Conservation (phyloP, 192 early-diverging fungal genomes). For the Lobulomyces angularis region DNA sequence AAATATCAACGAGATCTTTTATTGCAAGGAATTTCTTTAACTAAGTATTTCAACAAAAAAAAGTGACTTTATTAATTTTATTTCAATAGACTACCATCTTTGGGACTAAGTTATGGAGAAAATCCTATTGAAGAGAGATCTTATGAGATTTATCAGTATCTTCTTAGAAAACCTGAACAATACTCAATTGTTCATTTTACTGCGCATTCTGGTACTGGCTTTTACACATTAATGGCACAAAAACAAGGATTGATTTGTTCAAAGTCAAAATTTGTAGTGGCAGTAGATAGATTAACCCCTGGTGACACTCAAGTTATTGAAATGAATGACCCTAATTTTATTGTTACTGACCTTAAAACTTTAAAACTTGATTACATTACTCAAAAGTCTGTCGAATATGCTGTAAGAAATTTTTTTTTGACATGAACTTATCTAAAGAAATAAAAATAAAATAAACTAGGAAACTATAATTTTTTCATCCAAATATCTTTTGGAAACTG, state of each 20-base stretch:
- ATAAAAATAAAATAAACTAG: conserved; percentile 11
- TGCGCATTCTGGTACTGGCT: conserved; percentile 10
- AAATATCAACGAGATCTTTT: conserved; percentile 2
- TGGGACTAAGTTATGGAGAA: conserved; percentile 12
- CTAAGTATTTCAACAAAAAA: conserved; percentile 7
- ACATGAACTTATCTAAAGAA: not conserved
- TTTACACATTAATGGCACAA: conserved; percentile 21
- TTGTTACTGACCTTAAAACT: conserved; percentile 8
- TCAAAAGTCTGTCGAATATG: conserved; percentile 16
- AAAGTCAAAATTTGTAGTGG: conserved; percentile 16
- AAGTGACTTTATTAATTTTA: not conserved
- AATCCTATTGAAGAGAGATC: conserved; percentile 11
- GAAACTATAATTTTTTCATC: conserved; percentile 20
- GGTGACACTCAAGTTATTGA: conserved; percentile 6
- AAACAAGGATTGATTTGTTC: conserved; percentile 18
- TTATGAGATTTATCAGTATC: conserved; percentile 17
- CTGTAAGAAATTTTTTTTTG: conserved; percentile 10
- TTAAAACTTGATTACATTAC: conserved; percentile 16
- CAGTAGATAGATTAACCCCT: conserved; percentile 8
- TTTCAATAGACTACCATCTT: conserved; percentile 8
- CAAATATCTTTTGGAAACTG: conserved; percentile 10
- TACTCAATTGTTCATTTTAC: conserved; percentile 19
- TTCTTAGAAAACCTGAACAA: not conserved
- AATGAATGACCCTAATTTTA: conserved; percentile 6
- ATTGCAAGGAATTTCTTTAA: conserved; percentile 8